A percentile compares a stretch with the other conserved stretches of the same genome.
phyloP scores from a whole-genome alignment of 192 early-diverging fungal genomes.

The Borealophlyctis nickersoniae region DNA sequence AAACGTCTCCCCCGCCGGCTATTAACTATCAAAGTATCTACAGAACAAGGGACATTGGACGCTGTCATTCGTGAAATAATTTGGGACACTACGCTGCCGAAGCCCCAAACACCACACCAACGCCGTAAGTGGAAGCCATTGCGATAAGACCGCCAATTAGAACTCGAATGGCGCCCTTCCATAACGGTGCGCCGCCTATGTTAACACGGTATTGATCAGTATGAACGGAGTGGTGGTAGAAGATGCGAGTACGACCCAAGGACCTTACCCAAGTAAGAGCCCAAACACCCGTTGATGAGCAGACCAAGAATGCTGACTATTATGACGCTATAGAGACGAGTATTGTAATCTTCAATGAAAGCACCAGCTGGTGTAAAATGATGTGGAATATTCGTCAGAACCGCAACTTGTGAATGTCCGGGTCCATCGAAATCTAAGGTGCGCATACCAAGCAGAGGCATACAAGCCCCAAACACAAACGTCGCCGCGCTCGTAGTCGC shows the following conservation, averaged over 20 bases:
- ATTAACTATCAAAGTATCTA: too few species aligned
- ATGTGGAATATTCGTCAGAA: not conserved
- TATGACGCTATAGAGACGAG: slow-evolving; percentile 15
- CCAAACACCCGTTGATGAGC: slow-evolving; percentile 37
- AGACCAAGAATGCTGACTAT: slow-evolving; percentile 31
- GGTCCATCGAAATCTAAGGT: not conserved
- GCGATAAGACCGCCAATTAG: slow-evolving; percentile 39
- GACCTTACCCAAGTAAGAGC: slow-evolving; percentile 30
- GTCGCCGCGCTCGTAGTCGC: slow-evolving; percentile 31
- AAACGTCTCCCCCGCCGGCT: too few species aligned
- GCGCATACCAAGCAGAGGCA: slow-evolving; percentile 30
- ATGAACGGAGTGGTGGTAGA: not conserved
- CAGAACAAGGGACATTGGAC: too few species aligned
- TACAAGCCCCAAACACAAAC: slow-evolving; percentile 32
- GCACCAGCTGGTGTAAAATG: slow-evolving; percentile 8
- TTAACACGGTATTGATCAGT: too few species aligned
- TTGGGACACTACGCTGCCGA: too few species aligned
- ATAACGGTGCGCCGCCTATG: slow-evolving; percentile 32
- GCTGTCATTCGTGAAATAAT: too few species aligned
- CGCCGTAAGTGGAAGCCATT: slow-evolving; percentile 36
- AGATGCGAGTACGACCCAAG: not conserved
- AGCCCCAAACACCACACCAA: slow-evolving; percentile 29
- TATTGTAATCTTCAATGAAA: slow-evolving; percentile 10
- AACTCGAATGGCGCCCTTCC: slow-evolving; percentile 41
- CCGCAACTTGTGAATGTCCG: not conserved